Conservation (phyloP, 352 stramenopile species). For the Globisporangium paroecandrum region DNA sequence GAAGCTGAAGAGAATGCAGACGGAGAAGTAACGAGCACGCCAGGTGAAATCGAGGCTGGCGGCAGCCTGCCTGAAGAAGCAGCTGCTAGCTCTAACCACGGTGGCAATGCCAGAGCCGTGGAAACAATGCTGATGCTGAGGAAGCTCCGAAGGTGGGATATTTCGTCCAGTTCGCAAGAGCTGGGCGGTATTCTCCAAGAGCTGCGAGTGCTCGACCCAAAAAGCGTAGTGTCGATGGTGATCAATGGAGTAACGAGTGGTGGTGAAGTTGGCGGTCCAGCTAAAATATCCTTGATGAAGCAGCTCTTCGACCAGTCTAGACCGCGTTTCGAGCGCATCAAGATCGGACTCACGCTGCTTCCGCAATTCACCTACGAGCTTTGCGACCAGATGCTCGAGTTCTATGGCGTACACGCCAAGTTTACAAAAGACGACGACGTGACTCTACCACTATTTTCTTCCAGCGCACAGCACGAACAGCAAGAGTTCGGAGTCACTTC, state of each 20-base stretch:
- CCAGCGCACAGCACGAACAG: not conserved
- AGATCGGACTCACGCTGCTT: slow-evolving; percentile 24
- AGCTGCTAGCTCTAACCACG: not conserved
- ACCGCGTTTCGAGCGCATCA: slow-evolving; percentile 22
- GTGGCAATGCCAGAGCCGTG: not conserved
- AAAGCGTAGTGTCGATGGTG: not conserved
- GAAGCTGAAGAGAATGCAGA: not conserved
- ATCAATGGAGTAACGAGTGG: not conserved
- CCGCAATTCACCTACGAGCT: slow-evolving; percentile 22
- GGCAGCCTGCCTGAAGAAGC: not conserved
- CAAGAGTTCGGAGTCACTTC: not conserved
- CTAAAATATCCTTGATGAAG: not conserved
- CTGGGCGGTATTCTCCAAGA: not conserved
- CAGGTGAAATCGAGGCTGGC: not conserved
- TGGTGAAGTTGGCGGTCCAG: not conserved
- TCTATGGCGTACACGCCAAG: slow-evolving; percentile 20
- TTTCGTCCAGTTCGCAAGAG: not conserved
- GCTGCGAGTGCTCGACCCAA: not conserved
- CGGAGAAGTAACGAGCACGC: not conserved
- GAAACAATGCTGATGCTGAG: not conserved
- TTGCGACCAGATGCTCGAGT: slow-evolving; percentile 29
- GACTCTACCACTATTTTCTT: not conserved
- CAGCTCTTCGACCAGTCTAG: not conserved
- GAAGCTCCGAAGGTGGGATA: not conserved
- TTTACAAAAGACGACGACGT: slow-evolving; percentile 14